Evolutionary conservation across 352 stramenopile genomes (phyloP).

Genomic region (Phytophthora hybrid): DNA sequence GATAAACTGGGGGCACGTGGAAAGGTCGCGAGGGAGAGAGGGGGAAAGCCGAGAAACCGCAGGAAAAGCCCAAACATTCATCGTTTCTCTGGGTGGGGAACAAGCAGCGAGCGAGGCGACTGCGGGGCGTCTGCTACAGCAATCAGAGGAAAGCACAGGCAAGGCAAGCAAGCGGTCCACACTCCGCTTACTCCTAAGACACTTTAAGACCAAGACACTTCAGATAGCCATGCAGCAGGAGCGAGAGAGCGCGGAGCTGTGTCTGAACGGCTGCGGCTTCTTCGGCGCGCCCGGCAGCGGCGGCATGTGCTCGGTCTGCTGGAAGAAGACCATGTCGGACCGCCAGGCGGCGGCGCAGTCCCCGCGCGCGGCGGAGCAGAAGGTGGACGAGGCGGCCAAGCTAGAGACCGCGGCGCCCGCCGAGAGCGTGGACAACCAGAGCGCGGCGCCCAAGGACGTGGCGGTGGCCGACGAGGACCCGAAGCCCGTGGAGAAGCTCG

Average conservation of each 20-base stretch:
- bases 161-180: background rate
- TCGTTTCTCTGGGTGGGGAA: slow-evolving; percentile 68
- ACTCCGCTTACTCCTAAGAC: background rate
- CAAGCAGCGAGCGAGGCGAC: slow-evolving; percentile 38
- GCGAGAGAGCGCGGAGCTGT: slow-evolving; percentile 78
- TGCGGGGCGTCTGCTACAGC: slow-evolving; percentile 18
- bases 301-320: slow-evolving; percentile 88
- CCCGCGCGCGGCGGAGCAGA: slow-evolving; percentile 31
- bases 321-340: slow-evolving; percentile 88
- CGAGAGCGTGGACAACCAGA: slow-evolving; percentile 14
- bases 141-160: background rate
- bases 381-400: slow-evolving; percentile 28
- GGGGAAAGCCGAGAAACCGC: slow-evolving; percentile 29
- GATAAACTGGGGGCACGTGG: slow-evolving; percentile 9
- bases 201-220: background rate
- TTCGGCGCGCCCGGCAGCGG: slow-evolving; percentile 74
- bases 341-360: slow-evolving; percentile 52
- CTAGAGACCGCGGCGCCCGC: slow-evolving; percentile 11
- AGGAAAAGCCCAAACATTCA: slow-evolving; percentile 42
- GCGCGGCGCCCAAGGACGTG: background rate
- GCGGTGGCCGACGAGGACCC: slow-evolving; percentile 30
- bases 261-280: slow-evolving; percentile 80
- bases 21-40: slow-evolving; percentile 36
- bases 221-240: slow-evolving; percentile 75
- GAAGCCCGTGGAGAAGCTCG: slow-evolving; percentile 38